These are phyloP conservation scores for Penicillium longicatenatum DNA, from an alignment of 495 filamentous ascomycete species.

Conservation along the genomic window DNA sequence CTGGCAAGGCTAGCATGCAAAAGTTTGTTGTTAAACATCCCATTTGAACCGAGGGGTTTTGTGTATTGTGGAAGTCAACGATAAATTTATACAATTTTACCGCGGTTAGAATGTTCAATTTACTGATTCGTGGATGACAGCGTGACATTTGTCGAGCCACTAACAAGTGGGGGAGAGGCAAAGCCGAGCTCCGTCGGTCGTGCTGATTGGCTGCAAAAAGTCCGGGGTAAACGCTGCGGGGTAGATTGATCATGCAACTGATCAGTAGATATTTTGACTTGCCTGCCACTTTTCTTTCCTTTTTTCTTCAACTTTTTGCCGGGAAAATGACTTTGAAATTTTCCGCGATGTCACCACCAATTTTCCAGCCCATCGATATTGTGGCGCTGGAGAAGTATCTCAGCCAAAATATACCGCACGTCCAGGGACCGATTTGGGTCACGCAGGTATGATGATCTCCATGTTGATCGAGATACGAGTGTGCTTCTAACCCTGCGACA, in stretches of 20 bases:
- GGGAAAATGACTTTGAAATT: background rate
- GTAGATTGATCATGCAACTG: background rate
- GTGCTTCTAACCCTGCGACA: background rate
- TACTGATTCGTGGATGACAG: no score
- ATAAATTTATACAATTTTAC: no score
- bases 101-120: no score
- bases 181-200: no score
- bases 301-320: background rate
- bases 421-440: background rate
- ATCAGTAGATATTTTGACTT: background rate
- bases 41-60: background rate
- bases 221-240: background rate
- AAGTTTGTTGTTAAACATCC: background rate
- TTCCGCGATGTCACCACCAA: background rate
- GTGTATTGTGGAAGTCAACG: background rate
- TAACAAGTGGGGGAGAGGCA: no score
- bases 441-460: background rate
- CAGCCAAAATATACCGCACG: background rate
- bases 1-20: background rate
- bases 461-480: background rate
- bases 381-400: conserved; percentile 1
- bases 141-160: no score
- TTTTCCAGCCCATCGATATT: conserved; percentile 3
- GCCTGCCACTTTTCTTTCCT: background rate
- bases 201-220: background rate